Evolutionary conservation across 2,329 filamentous ascomycete genomes (phyloP), one percentile per base, ranked within the genome.

Genomic region (Epichloe sp.): DNA sequence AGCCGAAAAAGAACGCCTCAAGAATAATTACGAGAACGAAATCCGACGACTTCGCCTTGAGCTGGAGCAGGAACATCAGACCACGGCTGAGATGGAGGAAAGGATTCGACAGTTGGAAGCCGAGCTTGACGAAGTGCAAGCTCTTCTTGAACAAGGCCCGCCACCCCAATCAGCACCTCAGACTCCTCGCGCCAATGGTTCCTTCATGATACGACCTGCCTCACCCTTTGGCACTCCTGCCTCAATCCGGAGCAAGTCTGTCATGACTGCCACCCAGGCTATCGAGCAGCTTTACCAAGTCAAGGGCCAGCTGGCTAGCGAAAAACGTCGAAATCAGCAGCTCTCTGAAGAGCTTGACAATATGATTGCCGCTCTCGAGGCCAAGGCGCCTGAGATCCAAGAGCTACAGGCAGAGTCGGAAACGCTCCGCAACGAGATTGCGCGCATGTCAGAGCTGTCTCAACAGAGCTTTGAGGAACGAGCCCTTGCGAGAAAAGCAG

Each of bases 381-480:
- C 83, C 23, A 90, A 87, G 64, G 83, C 85, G 26, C 93, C 93
- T 0, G 89, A 96, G 61, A 80, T 96, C 34, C 83, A 95, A 55
- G 90, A 97, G 58, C 72, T 95, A 17, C 83, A 86, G 46, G 77
- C 80, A 14, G 90, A 97, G 59, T 83, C 90, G 55, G 83, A 88
- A 49, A 82, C 86, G 35, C 76, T 97, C 2, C 82, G 90, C 52
- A 77, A 78, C 52, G 89, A 95, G 58, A 83, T 94, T 38, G 77
- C 87, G 36, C 85, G 93, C 55, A 88, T 91, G 75, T 95, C 90
- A 0, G 79, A 85, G 55, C 77, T 95, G 23, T 81, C 94, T 8
- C 88, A 96, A 54, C 81, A 88, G 48, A 85, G 87, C 52, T 86
- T 85, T 54, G 81, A 84, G 60, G 88, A 91, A 61, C 82, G 88